Percentiles rank a stretch among this genome's conserved stretches.
These are phyloP conservation scores for Vitis labrusca DNA, from an alignment of 164 flowering plant genomes.

Conservation along the genomic window DNA sequence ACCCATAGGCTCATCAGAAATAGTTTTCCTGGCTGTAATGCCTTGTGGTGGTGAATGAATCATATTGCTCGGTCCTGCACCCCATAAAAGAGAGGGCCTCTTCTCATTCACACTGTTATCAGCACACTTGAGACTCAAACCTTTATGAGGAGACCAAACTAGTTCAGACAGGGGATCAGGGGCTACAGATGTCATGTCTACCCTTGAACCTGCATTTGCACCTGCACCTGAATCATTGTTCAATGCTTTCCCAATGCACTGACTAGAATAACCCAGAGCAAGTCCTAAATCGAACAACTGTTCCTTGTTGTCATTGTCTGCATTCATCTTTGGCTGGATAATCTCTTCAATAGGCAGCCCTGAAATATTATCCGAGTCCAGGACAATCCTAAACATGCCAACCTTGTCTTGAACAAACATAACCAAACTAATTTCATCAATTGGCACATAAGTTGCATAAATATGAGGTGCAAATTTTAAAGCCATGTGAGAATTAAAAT, in stretches of 20 bases:
- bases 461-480: background rate
- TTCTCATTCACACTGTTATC: conserved; percentile 39
- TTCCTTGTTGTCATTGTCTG: conserved; percentile 32
- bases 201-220: conserved; percentile 82
- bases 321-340: conserved; percentile 27
- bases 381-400: conserved; percentile 13
- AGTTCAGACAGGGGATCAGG: conserved; percentile 63
- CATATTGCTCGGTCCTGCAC: conserved; percentile 35
- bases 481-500: background rate
- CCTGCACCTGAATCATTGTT: conserved; percentile 62
- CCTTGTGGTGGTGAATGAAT: conserved; percentile 23
- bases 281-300: conserved; percentile 33
- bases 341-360: conserved; percentile 22
- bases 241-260: conserved; percentile 18
- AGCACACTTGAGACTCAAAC: conserved; percentile 59
- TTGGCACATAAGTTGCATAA: background rate
- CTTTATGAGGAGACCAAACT: conserved; percentile 76
- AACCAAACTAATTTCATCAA: background rate
- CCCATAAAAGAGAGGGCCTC: conserved; percentile 33
- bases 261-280: conserved; percentile 28
- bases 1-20: conserved; percentile 14
- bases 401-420: conserved; percentile 4
- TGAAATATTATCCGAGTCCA: conserved; percentile 19
- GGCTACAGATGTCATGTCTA: conserved; percentile 40
- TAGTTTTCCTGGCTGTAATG: conserved; percentile 14